These are phyloP conservation scores for Isabelozyma rhagii DNA, from an alignment of 805 yeast genomes.

Conservation along the genomic window DNA sequence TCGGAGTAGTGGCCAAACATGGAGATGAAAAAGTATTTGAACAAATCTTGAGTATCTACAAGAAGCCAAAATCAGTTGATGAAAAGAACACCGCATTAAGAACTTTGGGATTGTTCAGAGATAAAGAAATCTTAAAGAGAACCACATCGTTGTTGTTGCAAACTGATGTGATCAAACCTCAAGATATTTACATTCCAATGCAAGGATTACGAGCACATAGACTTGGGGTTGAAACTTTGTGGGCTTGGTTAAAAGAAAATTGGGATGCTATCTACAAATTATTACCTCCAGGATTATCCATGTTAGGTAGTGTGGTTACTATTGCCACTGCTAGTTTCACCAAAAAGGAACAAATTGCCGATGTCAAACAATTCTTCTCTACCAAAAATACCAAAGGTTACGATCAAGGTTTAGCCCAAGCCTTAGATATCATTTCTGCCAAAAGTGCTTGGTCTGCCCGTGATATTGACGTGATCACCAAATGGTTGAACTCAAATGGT, in stretches of 20 bases:
- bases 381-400: constrained; percentile 58
- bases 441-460: constrained; percentile 59
- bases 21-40: constrained; percentile 67
- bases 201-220: constrained; percentile 62
- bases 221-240: constrained; percentile 65
- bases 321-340: constrained; percentile 62
- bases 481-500: constrained; percentile 46
- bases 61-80: constrained; percentile 57
- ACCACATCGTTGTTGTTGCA: constrained; percentile 56
- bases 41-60: constrained; percentile 56
- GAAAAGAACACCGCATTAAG: constrained; percentile 70
- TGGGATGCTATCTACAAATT: constrained; percentile 67
- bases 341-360: constrained; percentile 48
- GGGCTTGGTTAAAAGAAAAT: constrained; percentile 69
- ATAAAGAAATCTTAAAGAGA: constrained; percentile 50
- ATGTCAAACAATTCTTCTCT: constrained; percentile 50
- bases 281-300: constrained; percentile 77
- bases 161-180: constrained; percentile 55
- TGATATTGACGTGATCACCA: constrained; percentile 44
- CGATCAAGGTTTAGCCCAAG: constrained; percentile 61
- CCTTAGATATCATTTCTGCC: constrained; percentile 57
- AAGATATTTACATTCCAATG: constrained; percentile 78
- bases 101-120: constrained; percentile 62
- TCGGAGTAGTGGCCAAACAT: constrained; percentile 58
- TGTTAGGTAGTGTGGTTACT: constrained; percentile 74